Base-by-base conservation (phyloP, 768 basidiomycete species). In the Pseudohyphozyma bogoriensis region DNA sequence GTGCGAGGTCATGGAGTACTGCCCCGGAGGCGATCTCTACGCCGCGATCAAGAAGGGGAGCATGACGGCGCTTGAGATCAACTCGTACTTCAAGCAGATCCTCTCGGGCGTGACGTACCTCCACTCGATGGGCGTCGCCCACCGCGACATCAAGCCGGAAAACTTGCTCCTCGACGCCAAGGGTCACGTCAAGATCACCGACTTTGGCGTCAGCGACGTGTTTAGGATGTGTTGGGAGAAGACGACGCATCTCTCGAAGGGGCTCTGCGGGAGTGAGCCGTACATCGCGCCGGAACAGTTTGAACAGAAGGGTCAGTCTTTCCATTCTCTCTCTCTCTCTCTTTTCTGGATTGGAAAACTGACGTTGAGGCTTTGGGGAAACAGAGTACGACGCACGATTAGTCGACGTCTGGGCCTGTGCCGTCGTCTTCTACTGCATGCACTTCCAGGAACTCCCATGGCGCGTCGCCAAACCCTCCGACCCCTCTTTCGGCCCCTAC, bases 1-100 rank as follows among this genome's bases (percentile, higher is more conserved):
- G 93, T 99, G 93, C 72, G 95, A 97, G 74, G 93, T 99, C 49
- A 97, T 99, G 93, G 95, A 97, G 74, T 99, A 90, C 73, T 99
- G 93, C 72, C 91, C 66, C 5, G 95, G 95, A 46, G 93, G 93
- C 3, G 93, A 99, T 76, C 79, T 99, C 37, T 99, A 99, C 73
- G 92, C 92, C 31, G 93, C 91, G 39, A 99, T 99, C 77, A 96
- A 96, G 82, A 91, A 89, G 74, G 93, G 93, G 59, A 82, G 80
- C 66, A 91, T 95, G 88, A 84, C 84, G 37, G 82, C 86, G 6
- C 84, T 83, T 73, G 89, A 93, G 75, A 89, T 93, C 65, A 93
- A 96, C 74, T 93, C 89, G 75, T 93, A 88, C 76, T 97, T 96
- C 81, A 91, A 87, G 79, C 93, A 99, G 76, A 88, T 96, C 64